Conservation (phyloP, 306 rosid genomes). For the Cucurbita ficifolia region DNA sequence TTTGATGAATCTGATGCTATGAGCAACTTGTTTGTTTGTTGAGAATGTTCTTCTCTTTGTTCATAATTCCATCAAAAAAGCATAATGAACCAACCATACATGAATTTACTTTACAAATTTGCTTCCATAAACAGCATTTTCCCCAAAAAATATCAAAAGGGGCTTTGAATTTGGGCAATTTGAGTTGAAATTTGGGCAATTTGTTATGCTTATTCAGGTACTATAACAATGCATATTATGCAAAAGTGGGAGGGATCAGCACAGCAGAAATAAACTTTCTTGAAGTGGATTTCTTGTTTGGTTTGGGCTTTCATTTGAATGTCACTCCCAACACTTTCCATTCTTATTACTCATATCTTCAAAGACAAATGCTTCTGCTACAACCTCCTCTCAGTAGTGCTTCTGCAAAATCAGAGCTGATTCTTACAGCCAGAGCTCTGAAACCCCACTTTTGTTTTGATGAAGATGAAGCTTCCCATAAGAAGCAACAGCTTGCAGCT, state of each 20-base stretch:
- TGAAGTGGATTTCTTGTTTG: constrained; percentile 85
- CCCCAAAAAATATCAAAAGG: background rate
- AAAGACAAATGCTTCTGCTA: constrained; percentile 54
- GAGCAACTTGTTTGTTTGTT: background rate
- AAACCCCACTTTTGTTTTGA: constrained; percentile 46
- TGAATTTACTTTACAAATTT: background rate
- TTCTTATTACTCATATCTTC: constrained; percentile 54
- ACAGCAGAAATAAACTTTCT: constrained; percentile 84
- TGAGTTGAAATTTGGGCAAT: background rate
- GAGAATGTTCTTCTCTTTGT: background rate
- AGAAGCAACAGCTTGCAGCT: constrained; percentile 68
- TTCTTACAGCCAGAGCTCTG: constrained; percentile 31
- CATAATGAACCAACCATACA: background rate
- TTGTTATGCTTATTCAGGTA: constrained; percentile 29
- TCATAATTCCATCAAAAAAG: background rate
- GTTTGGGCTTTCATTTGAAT: constrained; percentile 68
- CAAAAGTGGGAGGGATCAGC: constrained; percentile 95
- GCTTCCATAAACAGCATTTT: background rate
- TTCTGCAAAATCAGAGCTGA: constrained; percentile 32
- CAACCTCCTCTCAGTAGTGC: constrained; percentile 41
- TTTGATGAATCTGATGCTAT: background rate
- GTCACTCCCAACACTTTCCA: constrained; percentile 68
- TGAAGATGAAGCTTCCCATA: constrained; percentile 67
- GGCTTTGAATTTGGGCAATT: background rate
- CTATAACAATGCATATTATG: constrained; percentile 94